Evolutionary conservation across 345 rosid species (phyloP).

Genomic region (Physaria fendleri): DNA sequence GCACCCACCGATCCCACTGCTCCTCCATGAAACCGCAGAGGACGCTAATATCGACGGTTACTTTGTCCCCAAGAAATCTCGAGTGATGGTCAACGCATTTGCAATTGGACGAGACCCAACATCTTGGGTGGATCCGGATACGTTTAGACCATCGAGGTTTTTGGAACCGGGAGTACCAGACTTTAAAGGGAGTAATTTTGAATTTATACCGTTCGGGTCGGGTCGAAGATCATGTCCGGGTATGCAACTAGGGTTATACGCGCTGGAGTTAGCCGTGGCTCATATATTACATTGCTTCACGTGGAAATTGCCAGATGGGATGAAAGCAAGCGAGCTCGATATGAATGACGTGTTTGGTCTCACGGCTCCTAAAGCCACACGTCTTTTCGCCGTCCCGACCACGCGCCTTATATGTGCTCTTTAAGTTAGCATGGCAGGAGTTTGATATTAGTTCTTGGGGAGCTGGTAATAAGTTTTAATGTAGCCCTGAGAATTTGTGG

Average conservation of each 20-base stretch:
- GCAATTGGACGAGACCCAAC: conserved; percentile 71
- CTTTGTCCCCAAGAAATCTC: conserved; percentile 53
- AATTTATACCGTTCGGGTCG: conserved; percentile 86
- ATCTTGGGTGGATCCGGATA: conserved; percentile 71
- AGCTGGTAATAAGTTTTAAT: no score
- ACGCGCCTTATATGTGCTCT: conserved; percentile 41
- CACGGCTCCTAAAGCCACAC: conserved; percentile 72
- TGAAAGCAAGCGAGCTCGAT: conserved; percentile 79
- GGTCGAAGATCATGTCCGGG: conserved; percentile 94
- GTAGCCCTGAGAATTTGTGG: no score
- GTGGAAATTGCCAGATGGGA: conserved; percentile 86
- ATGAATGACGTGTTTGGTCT: conserved; percentile 81
- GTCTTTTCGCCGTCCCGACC: conserved; percentile 57
- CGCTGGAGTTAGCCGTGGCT: conserved; percentile 64
- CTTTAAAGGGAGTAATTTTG: conserved; percentile 69
- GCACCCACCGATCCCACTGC: conserved; percentile 94
- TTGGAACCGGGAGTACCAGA: conserved; percentile 55
- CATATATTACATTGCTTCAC: conserved; percentile 64
- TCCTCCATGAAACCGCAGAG: conserved; percentile 81
- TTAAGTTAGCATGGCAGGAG: no score
- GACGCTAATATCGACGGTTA: conserved; percentile 56
- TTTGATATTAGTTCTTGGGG: no score
- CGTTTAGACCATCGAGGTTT: conserved; percentile 70
- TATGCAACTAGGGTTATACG: conserved; percentile 86
- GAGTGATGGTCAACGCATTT: conserved; percentile 71